A percentile compares a stretch with the other conserved stretches of the same genome.
Conservation (phyloP, 208 protist species). For the Acanthamoeba royreba region DNA sequence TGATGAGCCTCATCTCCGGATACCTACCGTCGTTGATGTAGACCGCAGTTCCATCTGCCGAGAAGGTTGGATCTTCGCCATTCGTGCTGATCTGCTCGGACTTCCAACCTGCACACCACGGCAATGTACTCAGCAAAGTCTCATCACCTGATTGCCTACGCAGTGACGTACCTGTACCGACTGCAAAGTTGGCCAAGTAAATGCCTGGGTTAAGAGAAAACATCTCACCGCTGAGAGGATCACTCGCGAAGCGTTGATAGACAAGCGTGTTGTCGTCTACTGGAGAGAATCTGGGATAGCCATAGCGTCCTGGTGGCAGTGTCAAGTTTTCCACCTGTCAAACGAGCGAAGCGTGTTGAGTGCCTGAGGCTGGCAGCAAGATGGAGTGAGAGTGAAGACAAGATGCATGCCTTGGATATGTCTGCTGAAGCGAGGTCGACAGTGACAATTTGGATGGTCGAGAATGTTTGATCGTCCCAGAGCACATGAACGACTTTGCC, state of each 20-base stretch:
- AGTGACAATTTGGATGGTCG: not conserved
- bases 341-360: not conserved
- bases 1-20: not conserved
- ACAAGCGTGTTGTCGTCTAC: not conserved
- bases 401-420: not conserved
- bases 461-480: not conserved
- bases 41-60: not conserved
- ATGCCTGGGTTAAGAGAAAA: not conserved
- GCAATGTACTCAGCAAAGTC: not conserved
- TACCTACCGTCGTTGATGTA: not conserved
- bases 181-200: not conserved
- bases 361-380: not conserved
- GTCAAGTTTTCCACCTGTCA: not conserved
- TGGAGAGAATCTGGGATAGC: not conserved
- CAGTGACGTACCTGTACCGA: not conserved
- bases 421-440: not conserved
- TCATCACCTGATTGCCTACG: not conserved
- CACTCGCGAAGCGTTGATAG: not conserved
- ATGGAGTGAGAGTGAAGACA: not conserved
- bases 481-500: not conserved
- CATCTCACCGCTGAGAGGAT: not conserved
- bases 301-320: not conserved
- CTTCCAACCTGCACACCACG: not conserved
- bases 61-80: not conserved
- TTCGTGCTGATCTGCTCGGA: not conserved